Conservation (phyloP, 768 basidiomycete genomes). For the Russula sp. region DNA sequence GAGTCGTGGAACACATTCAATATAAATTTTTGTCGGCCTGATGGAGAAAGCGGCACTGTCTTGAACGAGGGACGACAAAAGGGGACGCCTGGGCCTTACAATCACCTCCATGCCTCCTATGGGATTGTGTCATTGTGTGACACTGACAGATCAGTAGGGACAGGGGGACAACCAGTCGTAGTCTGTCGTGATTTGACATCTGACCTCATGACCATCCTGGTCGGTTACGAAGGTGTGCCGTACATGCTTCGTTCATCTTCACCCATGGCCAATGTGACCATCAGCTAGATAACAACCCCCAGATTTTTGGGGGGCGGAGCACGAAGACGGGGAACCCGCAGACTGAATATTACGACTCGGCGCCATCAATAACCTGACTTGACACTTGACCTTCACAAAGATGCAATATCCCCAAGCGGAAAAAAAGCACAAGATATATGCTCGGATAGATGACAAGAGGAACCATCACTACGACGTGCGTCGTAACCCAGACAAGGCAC, state of each 20-base stretch:
- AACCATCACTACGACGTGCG: neutral
- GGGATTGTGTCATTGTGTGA: neutral
- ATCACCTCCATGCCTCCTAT: neutral
- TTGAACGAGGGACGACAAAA: neutral
- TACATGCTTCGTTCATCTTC: neutral
- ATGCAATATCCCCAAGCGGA: neutral
- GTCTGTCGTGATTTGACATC: neutral
- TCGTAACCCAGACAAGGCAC: neutral
- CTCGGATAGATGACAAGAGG: neutral
- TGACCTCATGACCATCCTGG: neutral
- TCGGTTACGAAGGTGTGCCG: neutral
- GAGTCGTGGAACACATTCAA: neutral
- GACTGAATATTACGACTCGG: neutral
- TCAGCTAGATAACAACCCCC: neutral
- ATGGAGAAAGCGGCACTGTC: neutral
- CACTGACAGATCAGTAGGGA: neutral
- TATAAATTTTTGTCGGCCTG: neutral
- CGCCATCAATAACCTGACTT: neutral
- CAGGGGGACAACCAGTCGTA: neutral
- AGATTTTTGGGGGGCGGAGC: neutral
- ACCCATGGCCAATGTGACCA: neutral
- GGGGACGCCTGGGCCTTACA: neutral
- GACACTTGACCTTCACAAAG: neutral
- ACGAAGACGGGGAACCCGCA: neutral
- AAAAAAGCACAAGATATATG: neutral